Conservation (phyloP, 139 green algal species). For the Chlamydomonas sp. region DNA sequence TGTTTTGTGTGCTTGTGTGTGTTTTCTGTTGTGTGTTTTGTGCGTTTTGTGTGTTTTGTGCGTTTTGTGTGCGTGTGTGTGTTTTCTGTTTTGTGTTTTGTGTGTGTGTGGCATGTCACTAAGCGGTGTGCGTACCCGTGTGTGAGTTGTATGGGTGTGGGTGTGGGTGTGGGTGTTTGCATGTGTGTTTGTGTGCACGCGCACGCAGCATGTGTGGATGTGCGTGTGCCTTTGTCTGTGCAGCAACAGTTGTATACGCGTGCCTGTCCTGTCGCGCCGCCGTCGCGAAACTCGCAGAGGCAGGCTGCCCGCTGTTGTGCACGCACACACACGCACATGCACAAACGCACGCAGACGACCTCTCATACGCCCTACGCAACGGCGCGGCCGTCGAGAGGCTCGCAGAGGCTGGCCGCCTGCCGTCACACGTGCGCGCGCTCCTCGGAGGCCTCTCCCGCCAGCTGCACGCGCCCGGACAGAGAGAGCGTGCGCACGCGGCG, state of each 20-base stretch:
- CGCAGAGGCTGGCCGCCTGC: conserved; percentile 1
- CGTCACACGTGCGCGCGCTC: neutral
- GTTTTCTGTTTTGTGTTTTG: too few relatives aligned
- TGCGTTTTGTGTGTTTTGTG: too few relatives aligned
- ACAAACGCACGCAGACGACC: conserved; percentile 6
- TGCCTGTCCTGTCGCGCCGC: conserved; percentile 6
- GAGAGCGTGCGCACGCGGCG: neutral
- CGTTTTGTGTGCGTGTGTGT: too few relatives aligned
- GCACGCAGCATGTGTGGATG: neutral
- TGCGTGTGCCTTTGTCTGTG: conserved; percentile 18
- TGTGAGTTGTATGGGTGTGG: too few relatives aligned
- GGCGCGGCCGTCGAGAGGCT: conserved; percentile 20
- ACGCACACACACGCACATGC: neutral
- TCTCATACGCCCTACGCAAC: conserved; percentile 13
- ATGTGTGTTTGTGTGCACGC: too few relatives aligned
- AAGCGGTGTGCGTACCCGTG: too few relatives aligned
- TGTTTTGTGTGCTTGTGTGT: too few relatives aligned
- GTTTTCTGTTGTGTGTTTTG: too few relatives aligned
- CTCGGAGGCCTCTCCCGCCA: neutral
- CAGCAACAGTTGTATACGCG: conserved; percentile 17
- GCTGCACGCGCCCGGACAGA: neutral
- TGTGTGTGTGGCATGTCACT: too few relatives aligned
- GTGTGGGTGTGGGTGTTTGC: too few relatives aligned
- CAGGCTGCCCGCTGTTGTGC: neutral
- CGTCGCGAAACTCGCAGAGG: neutral